These are phyloP conservation scores for Helenozyma rhizophorensis DNA, from an alignment of 805 yeast genomes.

Conservation along the genomic window DNA sequence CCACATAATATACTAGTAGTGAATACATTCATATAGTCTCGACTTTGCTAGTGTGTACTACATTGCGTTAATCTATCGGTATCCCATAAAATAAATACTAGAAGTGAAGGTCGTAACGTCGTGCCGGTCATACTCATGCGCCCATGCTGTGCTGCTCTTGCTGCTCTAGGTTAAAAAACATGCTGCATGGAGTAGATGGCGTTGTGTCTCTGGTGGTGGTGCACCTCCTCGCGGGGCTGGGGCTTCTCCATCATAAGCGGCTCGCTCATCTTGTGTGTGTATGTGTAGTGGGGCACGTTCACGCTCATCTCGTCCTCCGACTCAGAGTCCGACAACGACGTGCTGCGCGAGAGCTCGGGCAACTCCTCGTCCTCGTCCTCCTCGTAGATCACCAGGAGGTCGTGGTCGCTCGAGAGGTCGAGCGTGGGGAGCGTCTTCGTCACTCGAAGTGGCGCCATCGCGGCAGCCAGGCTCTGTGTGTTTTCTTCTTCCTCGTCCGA, in stretches of 20 bases:
- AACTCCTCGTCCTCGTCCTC: constrained; percentile 9
- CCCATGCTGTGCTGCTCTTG: no score
- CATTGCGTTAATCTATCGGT: background rate
- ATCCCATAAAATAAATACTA: background rate
- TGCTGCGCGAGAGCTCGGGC: constrained; percentile 14
- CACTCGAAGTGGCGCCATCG: background rate
- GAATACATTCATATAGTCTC: no score
- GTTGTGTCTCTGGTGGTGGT: constrained; percentile 22
- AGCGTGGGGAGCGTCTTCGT: constrained; percentile 10
- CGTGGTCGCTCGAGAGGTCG: constrained; percentile 9
- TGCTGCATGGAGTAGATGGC: constrained; percentile 39
- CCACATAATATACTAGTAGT: no score
- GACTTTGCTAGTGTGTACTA: background rate
- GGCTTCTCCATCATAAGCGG: constrained; percentile 1
- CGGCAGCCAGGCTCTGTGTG: background rate
- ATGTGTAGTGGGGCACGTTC: background rate
- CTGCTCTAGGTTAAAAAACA: constrained; percentile 29
- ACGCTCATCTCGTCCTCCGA: constrained; percentile 8
- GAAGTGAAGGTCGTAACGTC: background rate
- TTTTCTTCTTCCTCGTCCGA: constrained; percentile 26
- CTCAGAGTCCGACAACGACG: constrained; percentile 14
- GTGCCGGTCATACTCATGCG: background rate
- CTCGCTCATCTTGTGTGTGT: no score
- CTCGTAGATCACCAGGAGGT: constrained; percentile 12
- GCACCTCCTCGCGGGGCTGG: background rate